phyloP scores from a whole-genome alignment of 148 eudicot species.

The Cornus controversa region DNA sequence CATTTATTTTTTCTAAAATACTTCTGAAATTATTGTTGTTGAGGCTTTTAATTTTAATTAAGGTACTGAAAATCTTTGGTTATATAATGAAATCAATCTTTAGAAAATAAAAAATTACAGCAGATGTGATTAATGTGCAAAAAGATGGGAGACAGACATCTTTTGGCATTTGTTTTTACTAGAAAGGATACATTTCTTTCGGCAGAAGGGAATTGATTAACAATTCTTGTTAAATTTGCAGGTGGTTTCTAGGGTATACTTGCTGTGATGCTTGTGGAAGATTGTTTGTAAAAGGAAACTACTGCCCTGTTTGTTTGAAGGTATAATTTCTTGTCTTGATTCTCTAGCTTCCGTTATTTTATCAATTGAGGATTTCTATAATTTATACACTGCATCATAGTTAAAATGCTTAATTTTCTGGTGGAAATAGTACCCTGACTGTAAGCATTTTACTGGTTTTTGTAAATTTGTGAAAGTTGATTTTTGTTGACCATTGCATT shows the following conservation, averaged over 20 bases:
- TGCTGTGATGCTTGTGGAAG: conserved; percentile 99
- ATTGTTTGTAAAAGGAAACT: conserved; percentile 91
- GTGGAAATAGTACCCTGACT: neutral
- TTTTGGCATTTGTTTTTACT: neutral
- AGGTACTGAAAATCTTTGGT: too few species aligned
- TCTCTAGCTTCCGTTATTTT: neutral
- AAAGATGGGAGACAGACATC: neutral
- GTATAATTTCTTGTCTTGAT: conserved; percentile 29
- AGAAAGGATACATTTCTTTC: neutral
- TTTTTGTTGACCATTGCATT: neutral
- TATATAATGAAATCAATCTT: too few species aligned
- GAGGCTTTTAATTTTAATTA: too few species aligned
- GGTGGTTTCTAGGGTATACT: conserved; percentile 97
- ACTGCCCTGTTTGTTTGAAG: conserved; percentile 97
- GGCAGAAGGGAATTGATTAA: neutral
- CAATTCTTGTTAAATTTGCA: conserved; percentile 25
- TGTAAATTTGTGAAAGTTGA: neutral
- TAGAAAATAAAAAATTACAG: too few species aligned
- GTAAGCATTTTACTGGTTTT: neutral
- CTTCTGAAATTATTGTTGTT: too few species aligned
- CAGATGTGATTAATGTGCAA: too few species aligned
- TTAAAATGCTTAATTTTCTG: neutral
- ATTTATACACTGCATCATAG: neutral
- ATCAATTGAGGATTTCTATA: neutral
- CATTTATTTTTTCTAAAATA: too few species aligned